Evolutionary conservation across 768 basidiomycete genomes (phyloP), one percentile per base, ranked within the genome.

Genomic region (Serendipita vermifera): DNA sequence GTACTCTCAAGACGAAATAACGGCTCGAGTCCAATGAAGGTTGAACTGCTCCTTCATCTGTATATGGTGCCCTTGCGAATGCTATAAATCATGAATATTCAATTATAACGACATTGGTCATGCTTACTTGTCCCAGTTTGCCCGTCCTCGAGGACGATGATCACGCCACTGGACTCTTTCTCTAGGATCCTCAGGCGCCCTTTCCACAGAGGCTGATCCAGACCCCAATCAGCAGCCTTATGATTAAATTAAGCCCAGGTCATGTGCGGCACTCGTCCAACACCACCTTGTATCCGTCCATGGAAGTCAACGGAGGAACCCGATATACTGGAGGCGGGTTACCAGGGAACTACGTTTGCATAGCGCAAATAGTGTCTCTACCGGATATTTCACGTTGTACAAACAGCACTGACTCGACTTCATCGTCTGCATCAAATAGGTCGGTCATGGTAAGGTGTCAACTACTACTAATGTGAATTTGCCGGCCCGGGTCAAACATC

Each of bases 11-110:
- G 14, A 94, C 92, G 65, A 97, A 97, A 67, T 97, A 97, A 46
- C 92, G 81, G 9, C 91, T 93, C 1, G 90, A 93, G 67, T 97
- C 92, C 26, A 96, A 75, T 14, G 93, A 91, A n/a, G 88, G 85
- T 61, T 97, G 92, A n/a, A 97, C 87, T 3, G 89, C 87, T 57
- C 80, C 81, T 39, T 77, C 70, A 14, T 82, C 75, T 64, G 87
- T 83, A 64, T 96, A 97, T 39, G 79, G 79, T 14, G 90, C 81
- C 61, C 79, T 82, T 38, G 93, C 93, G 72, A 97, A 97, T 56
- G 87, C 88, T 87, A 68, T 33, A 59, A 26, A n/a, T n/a, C n/a
- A n/a, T n/a, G n/a, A n/a, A n/a, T n/a, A n/a, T n/a, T n/a, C n/a
- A n/a, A n/a, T n/a, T n/a, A n/a, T n/a, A n/a, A n/a, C n/a, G n/a